phyloP scores from a whole-genome alignment of 2,329 filamentous ascomycete species.

The Colletotrichum nymphaeae region DNA sequence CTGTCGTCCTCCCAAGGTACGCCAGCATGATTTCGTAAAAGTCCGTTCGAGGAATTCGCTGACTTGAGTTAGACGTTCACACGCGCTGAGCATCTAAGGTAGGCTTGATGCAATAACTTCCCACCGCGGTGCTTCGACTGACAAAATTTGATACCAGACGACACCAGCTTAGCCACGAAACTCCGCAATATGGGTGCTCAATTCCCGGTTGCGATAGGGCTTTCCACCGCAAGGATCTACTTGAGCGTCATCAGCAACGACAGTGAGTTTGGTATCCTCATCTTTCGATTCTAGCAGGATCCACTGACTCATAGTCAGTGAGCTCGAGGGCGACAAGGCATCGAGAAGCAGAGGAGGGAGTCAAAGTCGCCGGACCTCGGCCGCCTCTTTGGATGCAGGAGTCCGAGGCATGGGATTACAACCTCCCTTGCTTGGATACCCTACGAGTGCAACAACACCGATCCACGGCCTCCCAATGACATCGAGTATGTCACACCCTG shows the following conservation, averaged over 20 bases:
- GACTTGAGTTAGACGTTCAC: slow-evolving; percentile 64
- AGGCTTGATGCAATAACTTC: slow-evolving; percentile 28
- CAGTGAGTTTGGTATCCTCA: slow-evolving; percentile 50
- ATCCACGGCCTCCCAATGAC: slow-evolving; percentile 30
- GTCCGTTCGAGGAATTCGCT: not conserved
- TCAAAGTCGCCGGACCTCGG: slow-evolving; percentile 33
- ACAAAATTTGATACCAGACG: slow-evolving; percentile 53
- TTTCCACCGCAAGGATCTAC: slow-evolving; percentile 69
- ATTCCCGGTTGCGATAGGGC: slow-evolving; percentile 65
- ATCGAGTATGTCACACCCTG: slow-evolving; percentile 26
- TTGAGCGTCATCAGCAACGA: slow-evolving; percentile 66
- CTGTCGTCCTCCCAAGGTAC: slow-evolving; percentile 64
- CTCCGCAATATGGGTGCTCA: slow-evolving; percentile 62
- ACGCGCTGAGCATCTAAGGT: slow-evolving; percentile 72
- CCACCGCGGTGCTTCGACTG: not conserved
- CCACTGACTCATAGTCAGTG: slow-evolving; percentile 25
- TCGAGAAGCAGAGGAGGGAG: slow-evolving; percentile 24
- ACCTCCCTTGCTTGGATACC: slow-evolving; percentile 29
- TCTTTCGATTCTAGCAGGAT: not conserved
- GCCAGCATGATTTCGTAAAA: slow-evolving; percentile 16
- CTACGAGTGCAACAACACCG: slow-evolving; percentile 18
- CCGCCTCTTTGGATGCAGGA: slow-evolving; percentile 31
- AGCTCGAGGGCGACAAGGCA: slow-evolving; percentile 35
- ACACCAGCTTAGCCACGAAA: slow-evolving; percentile 70
- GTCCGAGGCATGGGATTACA: slow-evolving; percentile 19